Conservation (phyloP, 2,329 filamentous ascomycete genomes). For the Camillea tinctor region DNA sequence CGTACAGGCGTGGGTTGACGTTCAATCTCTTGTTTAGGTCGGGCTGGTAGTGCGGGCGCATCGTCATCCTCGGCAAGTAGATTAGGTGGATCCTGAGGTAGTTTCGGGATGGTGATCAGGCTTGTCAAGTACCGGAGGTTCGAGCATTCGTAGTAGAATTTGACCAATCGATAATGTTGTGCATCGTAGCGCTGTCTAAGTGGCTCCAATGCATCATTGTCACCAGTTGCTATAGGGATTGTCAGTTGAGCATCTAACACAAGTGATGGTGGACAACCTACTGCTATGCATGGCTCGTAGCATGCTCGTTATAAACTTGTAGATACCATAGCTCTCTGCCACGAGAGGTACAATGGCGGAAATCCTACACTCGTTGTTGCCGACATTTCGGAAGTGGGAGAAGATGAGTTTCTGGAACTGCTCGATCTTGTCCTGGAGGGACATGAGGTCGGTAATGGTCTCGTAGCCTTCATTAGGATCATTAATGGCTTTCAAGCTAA, state of each 20-base stretch:
- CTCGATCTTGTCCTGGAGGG: slow-evolving; percentile 95
- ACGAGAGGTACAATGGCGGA: slow-evolving; percentile 90
- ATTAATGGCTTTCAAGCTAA: slow-evolving; percentile 96
- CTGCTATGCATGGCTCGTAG: slow-evolving; percentile 94
- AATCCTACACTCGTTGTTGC: slow-evolving; percentile 96
- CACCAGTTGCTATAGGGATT: slow-evolving; percentile 68
- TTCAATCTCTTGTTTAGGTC: slow-evolving; percentile 74
- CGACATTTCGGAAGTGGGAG: slow-evolving; percentile 86
- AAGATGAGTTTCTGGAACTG: slow-evolving; percentile 98
- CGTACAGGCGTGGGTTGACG: slow-evolving; percentile 67
- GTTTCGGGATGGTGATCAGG: slow-evolving; percentile 91
- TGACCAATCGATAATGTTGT: slow-evolving; percentile 92
- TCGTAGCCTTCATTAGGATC: slow-evolving; percentile 98
- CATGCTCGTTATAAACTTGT: slow-evolving; percentile 99
- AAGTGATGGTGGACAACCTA: slow-evolving; percentile 44
- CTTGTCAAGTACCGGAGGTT: slow-evolving; percentile 96
- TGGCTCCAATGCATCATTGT: slow-evolving; percentile 87
- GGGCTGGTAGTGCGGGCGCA: slow-evolving; percentile 76
- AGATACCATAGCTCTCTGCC: slow-evolving; percentile 97
- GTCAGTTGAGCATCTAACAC: slow-evolving; percentile 22
- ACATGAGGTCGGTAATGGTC: slow-evolving; percentile 96
- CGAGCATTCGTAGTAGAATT: slow-evolving; percentile 99
- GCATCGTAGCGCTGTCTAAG: slow-evolving; percentile 88
- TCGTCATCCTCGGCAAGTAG: slow-evolving; percentile 82
- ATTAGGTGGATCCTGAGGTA: slow-evolving; percentile 91